Percentiles rank a stretch among this genome's conserved stretches.
These are phyloP conservation scores for Corrigiola litoralis DNA, from an alignment of 179 eudicot genomes.

Conservation along the genomic window DNA sequence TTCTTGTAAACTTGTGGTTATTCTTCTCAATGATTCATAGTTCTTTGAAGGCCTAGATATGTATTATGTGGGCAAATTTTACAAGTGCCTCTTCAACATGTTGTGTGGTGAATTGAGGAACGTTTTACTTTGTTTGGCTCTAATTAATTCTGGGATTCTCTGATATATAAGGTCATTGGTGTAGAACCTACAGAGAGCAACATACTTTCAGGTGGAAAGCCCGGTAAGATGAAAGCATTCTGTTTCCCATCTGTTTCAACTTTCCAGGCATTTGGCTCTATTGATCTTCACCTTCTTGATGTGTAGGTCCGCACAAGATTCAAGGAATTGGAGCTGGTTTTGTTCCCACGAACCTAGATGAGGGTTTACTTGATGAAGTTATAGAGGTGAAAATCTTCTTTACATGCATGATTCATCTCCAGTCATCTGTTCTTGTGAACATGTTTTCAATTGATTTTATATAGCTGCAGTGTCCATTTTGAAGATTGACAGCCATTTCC, in stretches of 20 bases:
- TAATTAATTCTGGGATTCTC: background rate
- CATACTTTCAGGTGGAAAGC: conserved; percentile 89
- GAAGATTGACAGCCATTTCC: too few species aligned
- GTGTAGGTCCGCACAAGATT: conserved; percentile 92
- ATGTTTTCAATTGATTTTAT: background rate
- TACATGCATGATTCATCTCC: background rate
- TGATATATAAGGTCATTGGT: conserved; percentile 56
- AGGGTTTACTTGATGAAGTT: conserved; percentile 73
- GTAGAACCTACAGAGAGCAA: conserved; percentile 91
- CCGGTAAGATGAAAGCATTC: conserved; percentile 48
- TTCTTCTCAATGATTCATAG: conserved; percentile 1
- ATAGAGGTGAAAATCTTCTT: conserved; percentile 51
- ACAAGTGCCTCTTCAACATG: background rate
- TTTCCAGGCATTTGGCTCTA: conserved; percentile 8
- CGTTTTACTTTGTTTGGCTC: background rate
- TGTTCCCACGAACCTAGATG: conserved; percentile 74
- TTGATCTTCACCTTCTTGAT: conserved; percentile 12
- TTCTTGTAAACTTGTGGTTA: conserved; percentile 5
- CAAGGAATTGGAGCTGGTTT: conserved; percentile 99
- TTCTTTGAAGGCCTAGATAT: background rate
- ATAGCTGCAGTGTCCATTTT: too few species aligned
- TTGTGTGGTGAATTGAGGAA: too few species aligned
- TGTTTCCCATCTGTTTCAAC: background rate
- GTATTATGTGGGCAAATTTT: background rate
- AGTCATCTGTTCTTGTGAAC: background rate